phyloP scores from a whole-genome alignment of 2,329 filamentous ascomycete species.

The Talaromyces sp. region DNA sequence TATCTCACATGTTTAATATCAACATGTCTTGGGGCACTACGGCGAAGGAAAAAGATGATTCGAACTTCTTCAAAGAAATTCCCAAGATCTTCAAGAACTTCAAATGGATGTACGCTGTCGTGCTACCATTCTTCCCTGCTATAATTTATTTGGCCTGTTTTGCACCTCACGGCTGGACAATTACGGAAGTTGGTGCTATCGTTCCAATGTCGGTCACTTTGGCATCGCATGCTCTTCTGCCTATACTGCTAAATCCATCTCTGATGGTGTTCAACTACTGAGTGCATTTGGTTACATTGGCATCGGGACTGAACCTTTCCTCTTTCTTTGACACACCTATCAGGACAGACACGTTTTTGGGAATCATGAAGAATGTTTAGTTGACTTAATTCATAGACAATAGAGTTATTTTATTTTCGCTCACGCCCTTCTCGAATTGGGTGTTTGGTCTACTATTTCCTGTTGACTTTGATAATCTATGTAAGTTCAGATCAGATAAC shows the following conservation, averaged over 20 bases:
- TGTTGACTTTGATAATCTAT: neutral
- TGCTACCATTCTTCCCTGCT: conserved; percentile 23
- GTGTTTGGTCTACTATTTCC: neutral
- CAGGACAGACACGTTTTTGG: neutral
- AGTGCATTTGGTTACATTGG: neutral
- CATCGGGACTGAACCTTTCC: neutral
- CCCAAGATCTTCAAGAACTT: conserved; percentile 75
- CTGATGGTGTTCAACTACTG: conserved; percentile 26
- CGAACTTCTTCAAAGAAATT: conserved; percentile 81
- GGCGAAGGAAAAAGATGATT: conserved; percentile 69
- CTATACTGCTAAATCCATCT: conserved; percentile 24
- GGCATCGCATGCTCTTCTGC: conserved; percentile 22
- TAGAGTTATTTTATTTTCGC: neutral
- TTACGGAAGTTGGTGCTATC: conserved; percentile 27
- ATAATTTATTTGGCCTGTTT: conserved; percentile 30
- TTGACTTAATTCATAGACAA: neutral
- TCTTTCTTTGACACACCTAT: neutral
- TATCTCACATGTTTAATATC: conserved; percentile 80
- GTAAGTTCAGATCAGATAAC: neutral
- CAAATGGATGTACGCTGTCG: conserved; percentile 61
- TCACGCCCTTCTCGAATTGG: too few species aligned
- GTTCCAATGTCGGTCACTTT: conserved; percentile 23
- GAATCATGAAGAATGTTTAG: neutral
- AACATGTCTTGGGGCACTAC: conserved; percentile 86
- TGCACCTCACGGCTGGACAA: conserved; percentile 40